Evolutionary conservation across 2,329 filamentous ascomycete genomes (phyloP).

Genomic region (Ploettnerulaceae sp.): DNA sequence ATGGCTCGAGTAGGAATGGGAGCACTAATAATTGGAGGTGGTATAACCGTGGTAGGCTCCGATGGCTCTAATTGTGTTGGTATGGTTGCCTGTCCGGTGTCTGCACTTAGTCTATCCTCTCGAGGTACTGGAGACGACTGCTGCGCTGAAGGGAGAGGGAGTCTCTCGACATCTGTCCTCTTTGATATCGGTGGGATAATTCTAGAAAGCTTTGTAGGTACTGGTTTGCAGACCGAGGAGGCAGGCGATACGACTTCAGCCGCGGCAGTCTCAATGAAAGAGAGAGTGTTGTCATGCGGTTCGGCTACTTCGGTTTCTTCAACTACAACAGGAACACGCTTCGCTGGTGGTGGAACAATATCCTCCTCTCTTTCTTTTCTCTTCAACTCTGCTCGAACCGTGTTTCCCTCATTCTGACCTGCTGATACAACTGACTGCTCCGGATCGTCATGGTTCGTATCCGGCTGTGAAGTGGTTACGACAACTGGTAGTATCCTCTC

Average conservation of each 20-base stretch:
- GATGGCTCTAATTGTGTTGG: not conserved
- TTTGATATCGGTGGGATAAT: not conserved
- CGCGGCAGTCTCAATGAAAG: not conserved
- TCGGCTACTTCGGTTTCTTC: not conserved
- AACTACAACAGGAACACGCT: conserved; percentile 9
- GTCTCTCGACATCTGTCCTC: not conserved
- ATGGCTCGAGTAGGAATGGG: not conserved
- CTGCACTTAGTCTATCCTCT: not conserved
- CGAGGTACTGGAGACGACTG: not conserved
- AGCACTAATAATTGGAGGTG: not conserved
- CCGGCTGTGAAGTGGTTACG: conserved; percentile 32
- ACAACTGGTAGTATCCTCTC: not conserved
- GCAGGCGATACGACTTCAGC: not conserved
- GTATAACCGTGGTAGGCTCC: not conserved
- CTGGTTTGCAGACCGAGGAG: not conserved
- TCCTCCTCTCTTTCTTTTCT: conserved; percentile 17
- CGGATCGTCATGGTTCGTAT: conserved; percentile 2
- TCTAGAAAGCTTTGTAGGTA: not conserved
- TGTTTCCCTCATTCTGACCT: not conserved
- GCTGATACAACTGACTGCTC: not conserved
- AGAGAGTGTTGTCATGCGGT: not conserved
- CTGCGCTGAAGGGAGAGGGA: not conserved
- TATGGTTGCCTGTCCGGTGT: not conserved
- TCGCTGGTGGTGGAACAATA: conserved; percentile 12
- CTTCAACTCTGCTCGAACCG: conserved; percentile 12